phyloP scores from a whole-genome alignment of 2,329 filamentous ascomycete species.

The Akanthomyces lecanii region DNA sequence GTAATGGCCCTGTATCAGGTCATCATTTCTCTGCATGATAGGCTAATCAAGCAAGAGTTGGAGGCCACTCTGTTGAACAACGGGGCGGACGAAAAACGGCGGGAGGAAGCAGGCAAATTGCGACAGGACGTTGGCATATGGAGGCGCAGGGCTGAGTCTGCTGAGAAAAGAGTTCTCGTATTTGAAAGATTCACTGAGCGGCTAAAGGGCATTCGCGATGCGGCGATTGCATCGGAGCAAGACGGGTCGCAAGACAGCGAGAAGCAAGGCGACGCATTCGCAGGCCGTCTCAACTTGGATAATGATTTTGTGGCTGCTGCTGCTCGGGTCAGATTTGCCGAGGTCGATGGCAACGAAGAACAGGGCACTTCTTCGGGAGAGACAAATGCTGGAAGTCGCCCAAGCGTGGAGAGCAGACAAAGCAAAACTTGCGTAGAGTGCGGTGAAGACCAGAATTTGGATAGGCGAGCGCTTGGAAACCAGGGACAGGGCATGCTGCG shows the following conservation, averaged over 20 bases:
- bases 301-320: conserved; percentile 9
- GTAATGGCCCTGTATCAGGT: background rate
- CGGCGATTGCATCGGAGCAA: conserved; percentile 16
- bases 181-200: conserved; percentile 41
- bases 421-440: background rate
- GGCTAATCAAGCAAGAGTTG: conserved; percentile 2
- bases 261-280: background rate
- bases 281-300: background rate
- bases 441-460: conserved; percentile 3
- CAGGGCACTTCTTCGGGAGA: background rate
- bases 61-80: background rate
- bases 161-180: conserved; percentile 48
- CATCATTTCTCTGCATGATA: conserved; percentile 12
- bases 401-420: background rate
- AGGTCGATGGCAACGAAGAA: conserved; percentile 10
- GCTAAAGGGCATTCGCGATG: conserved; percentile 30
- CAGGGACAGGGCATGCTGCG: background rate
- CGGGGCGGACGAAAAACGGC: background rate
- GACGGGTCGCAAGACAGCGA: background rate
- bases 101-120: conserved; percentile 3
- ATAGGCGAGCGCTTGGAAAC: background rate
- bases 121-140: conserved; percentile 38
- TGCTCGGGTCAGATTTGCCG: conserved; percentile 14
- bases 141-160: conserved; percentile 51
- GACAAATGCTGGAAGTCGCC: background rate